Evolutionary conservation across 1,139 yeast genomes (phyloP), one percentile per base, ranked within the genome.

Genomic region (Eremothecium coryli): DNA sequence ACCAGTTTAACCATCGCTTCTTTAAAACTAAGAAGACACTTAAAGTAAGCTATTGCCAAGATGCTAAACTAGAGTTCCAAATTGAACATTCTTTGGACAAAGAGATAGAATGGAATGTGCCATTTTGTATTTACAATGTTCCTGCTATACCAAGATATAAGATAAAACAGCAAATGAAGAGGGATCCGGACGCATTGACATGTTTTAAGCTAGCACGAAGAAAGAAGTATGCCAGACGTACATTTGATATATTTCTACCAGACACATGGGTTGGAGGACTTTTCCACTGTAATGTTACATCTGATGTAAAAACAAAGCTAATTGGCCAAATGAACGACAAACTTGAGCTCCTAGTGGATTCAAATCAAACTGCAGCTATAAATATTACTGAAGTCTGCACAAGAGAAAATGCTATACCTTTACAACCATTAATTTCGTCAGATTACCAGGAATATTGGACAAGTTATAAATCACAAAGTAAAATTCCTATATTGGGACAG

Each of bases 191-290:
- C 11, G 61, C 63, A 34, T 49, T 70, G 23, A 62, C 58, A 11
- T 77, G 85, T 43, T 78, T 67, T 48, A 74, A 78, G 41, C 57
- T 78, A 42, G 82, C 85, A 1, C 62, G 90, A 40, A 60, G 78
- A 21, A 71, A 71, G 48, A 70, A 73, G 47, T 80, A 75, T 46
- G 74, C 76, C 1, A 53, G 54, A 22, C 60, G 80, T 31, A 55
- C 66, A 16, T 43, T 71, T 23, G 63, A 70, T 5, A 53, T 76
- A 13, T 78, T 68, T 46, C 58, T 73, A 17, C 85, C 88, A 0
- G 62, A 65, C 29, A 68, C 79, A 0, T 68, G 73, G 54, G 72
- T 81, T 2, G 93, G 93, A 4, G 88, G 78, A 0, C 44, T 81
- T 5, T 81, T 67, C 50, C 68, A 68, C 42, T 76, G 84, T 47